Evolutionary conservation across 2,329 filamentous ascomycete genomes (phyloP), one percentile per base, ranked within the genome.

Genomic region (Zopfia rhizophila): DNA sequence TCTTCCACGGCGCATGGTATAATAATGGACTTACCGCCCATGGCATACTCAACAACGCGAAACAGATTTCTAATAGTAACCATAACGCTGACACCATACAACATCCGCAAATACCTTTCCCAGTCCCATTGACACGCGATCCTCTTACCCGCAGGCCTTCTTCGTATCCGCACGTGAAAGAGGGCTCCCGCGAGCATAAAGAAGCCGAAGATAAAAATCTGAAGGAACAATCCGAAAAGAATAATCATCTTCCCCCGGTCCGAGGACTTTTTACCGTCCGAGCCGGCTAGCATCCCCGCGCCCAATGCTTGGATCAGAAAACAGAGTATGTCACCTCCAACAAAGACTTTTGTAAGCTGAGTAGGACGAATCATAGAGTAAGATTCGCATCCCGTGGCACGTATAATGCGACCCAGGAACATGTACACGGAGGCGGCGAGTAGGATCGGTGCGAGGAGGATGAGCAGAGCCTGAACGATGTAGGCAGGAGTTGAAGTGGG

Each of bases 121-220:
- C 73, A 75, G 3, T 60, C 48, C 16, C 63, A 41, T 23, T 53
- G 14, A 4, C 18, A 41, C n/a, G 17, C 18, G 25, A 37, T 29
- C 10, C 41, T 38, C 10, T 19, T 30, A 6, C 18, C 16, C n/a
- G 63, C 69, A 0, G 71, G 68, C 10, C 54, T 31, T 6, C 48
- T 56, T 0, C 35, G 41, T 21, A 79, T 71, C 4, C 75, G 69
- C 4, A 51, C 28, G 51, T 84, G 76, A 58, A 84, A 83, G 1
- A 79, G 39, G 7, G 74, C 43, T 0, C 78, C 73, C 2, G 74
- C 74, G 14, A 74, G 43, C 31, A 80, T 60, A 56, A 86, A 86
- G 10, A 83, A 59, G n/a, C 72, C 73, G 51, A 86, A 84, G 36
- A 80, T 73, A 24, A 81, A 23, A n/a, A 86, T 69, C 58, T 86